These are phyloP conservation scores for Fusarium keratoplasticum DNA, from an alignment of 2,329 filamentous ascomycete species.

Conservation along the genomic window DNA sequence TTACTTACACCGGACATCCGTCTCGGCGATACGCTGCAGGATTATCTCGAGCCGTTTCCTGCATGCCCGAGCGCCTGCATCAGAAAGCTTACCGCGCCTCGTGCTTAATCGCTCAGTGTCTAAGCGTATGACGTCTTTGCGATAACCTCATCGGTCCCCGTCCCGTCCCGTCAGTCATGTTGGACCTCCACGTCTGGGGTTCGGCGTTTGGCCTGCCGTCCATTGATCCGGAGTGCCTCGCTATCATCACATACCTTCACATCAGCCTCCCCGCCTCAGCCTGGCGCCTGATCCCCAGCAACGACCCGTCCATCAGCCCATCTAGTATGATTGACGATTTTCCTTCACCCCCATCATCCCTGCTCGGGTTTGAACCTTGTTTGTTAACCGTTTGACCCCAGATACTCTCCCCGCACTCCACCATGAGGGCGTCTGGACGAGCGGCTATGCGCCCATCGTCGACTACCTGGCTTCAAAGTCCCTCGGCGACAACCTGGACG, in stretches of 20 bases:
- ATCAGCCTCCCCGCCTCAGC: slow-evolving; percentile 67
- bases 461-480: slow-evolving; percentile 61
- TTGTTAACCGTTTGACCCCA: slow-evolving; percentile 47
- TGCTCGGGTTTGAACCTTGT: slow-evolving; percentile 24
- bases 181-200: slow-evolving; percentile 89
- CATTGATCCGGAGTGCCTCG: slow-evolving; percentile 91
- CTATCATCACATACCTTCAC: slow-evolving; percentile 81
- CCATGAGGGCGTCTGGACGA: slow-evolving; percentile 64
- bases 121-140: slow-evolving; percentile 19
- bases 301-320: slow-evolving; percentile 77
- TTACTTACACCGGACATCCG: slow-evolving; percentile 3
- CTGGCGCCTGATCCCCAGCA: slow-evolving; percentile 80
- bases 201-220: slow-evolving; percentile 90
- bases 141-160: slow-evolving; percentile 15
- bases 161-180: slow-evolving; percentile 42
- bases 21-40: slow-evolving; percentile 21
- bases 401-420: slow-evolving; percentile 67
- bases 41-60: slow-evolving; percentile 12
- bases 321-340: slow-evolving; percentile 66
- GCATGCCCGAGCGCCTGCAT: slow-evolving; percentile 15
- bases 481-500: slow-evolving; percentile 53
- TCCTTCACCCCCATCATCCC: slow-evolving; percentile 10
- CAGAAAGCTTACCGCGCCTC: slow-evolving; percentile 2
- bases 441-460: slow-evolving; percentile 72
- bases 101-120: slow-evolving; percentile 5